phyloP scores from a whole-genome alignment of 1,139 yeast genomes.

The Suhomyces taliae region DNA sequence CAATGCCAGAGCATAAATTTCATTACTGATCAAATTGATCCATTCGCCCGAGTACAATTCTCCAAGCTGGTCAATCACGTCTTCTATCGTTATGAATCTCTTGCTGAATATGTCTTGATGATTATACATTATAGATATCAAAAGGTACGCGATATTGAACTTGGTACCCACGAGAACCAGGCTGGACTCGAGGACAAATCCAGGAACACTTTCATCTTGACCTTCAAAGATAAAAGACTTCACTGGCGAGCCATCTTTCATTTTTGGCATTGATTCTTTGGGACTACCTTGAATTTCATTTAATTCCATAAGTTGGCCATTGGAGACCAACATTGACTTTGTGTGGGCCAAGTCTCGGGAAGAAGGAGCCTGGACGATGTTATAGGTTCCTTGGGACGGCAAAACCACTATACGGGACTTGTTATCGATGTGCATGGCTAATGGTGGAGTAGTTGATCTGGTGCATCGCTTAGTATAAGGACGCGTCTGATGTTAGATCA shows the following conservation, averaged over 20 bases:
- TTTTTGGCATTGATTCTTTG: constrained; percentile 15
- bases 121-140: constrained; percentile 37
- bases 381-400: constrained; percentile 17
- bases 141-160: constrained; percentile 42
- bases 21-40: constrained; percentile 25
- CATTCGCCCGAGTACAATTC: constrained; percentile 23
- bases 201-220: constrained; percentile 13
- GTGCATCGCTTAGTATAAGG: background rate
- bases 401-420: constrained; percentile 21
- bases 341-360: constrained; percentile 15
- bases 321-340: constrained; percentile 24
- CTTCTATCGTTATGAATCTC: constrained; percentile 48
- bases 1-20: constrained; percentile 24
- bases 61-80: constrained; percentile 44
- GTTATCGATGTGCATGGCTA: constrained; percentile 15
- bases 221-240: constrained; percentile 40
- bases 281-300: constrained; percentile 31
- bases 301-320: constrained; percentile 29
- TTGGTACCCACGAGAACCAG: constrained; percentile 42
- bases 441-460: background rate
- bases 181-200: constrained; percentile 35
- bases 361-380: constrained; percentile 27
- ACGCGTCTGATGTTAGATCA: background rate
- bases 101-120: constrained; percentile 25
- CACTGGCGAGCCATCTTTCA: constrained; percentile 30